A percentile compares a stretch with the other conserved stretches of the same genome.
phyloP scores from a whole-genome alignment of 768 basidiomycete genomes.

The Tylopilus sp. region DNA sequence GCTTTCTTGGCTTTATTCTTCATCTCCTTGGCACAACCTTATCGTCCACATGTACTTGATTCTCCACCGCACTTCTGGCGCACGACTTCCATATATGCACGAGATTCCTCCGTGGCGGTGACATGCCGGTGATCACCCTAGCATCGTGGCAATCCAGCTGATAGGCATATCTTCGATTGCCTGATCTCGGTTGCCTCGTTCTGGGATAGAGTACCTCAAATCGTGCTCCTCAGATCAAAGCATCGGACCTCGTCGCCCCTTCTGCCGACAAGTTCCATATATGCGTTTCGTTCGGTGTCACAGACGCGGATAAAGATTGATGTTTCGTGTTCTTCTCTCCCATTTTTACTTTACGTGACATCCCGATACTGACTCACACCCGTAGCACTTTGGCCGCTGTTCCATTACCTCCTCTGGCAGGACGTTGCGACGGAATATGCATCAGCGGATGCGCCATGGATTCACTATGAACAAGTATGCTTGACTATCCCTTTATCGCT shows the following conservation, averaged over 20 bases:
- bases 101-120: constrained; percentile 1
- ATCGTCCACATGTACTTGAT: neutral
- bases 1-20: neutral
- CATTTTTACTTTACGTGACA: neutral
- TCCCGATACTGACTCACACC: constrained; percentile 6
- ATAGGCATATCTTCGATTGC: neutral
- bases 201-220: neutral
- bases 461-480: constrained; percentile 28
- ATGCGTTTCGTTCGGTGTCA: neutral
- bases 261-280: neutral
- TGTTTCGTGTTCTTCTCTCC: neutral
- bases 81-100: constrained; percentile 12
- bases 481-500: neutral
- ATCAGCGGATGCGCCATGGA: constrained; percentile 79
- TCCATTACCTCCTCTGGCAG: constrained; percentile 98
- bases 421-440: constrained; percentile 90
- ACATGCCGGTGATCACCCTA: neutral
- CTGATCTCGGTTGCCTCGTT: constrained; percentile 1
- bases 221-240: neutral
- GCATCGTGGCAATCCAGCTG: neutral
- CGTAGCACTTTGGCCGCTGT: constrained; percentile 91
- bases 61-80: constrained; percentile 2
- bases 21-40: constrained; percentile 1
- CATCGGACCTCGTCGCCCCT: neutral
- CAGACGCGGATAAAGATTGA: neutral